Conservation (phyloP, 768 basidiomycete species). For the Pisolithus marmoratus region DNA sequence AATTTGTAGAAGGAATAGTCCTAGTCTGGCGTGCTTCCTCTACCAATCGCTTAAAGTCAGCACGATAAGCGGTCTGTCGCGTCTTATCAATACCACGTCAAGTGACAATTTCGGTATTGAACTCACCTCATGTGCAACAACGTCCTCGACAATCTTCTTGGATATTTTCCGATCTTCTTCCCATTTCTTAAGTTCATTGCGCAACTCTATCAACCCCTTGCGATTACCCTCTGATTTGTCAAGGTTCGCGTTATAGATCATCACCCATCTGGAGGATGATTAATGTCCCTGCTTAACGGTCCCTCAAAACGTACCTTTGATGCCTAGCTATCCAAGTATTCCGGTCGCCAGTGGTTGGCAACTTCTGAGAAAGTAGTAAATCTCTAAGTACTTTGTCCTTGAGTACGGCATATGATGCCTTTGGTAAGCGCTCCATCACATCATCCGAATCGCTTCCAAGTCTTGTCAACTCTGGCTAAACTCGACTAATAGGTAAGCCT, state of each 20-base stretch:
- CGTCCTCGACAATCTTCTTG: slow-evolving; percentile 32
- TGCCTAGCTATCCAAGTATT: slow-evolving; percentile 50
- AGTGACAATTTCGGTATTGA: not conserved
- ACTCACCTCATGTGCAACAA: slow-evolving; percentile 35
- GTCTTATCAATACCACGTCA: not conserved
- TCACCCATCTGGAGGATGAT: slow-evolving; percentile 49
- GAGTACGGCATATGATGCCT: slow-evolving; percentile 57
- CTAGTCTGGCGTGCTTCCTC: slow-evolving; percentile 31
- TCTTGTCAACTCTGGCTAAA: slow-evolving; percentile 10
- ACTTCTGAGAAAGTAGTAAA: slow-evolving; percentile 44
- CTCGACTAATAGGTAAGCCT: not conserved
- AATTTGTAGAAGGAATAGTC: slow-evolving; percentile 17
- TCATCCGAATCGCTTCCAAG: slow-evolving; percentile 25
- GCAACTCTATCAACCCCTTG: slow-evolving; percentile 42
- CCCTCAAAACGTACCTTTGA: slow-evolving; percentile 39
- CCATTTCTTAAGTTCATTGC: slow-evolving; percentile 51
- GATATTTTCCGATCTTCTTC: slow-evolving; percentile 43
- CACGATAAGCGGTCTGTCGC: slow-evolving; percentile 18
- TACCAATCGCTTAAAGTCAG: slow-evolving; percentile 31
- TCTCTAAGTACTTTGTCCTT: slow-evolving; percentile 58
- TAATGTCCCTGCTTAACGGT: not conserved
- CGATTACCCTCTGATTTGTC: slow-evolving; percentile 46
- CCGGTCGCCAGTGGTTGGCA: slow-evolving; percentile 50
- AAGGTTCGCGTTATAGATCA: slow-evolving; percentile 65
- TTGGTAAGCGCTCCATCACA: slow-evolving; percentile 46